Percentiles rank a stretch among this genome's conserved stretches.
Evolutionary conservation across 768 basidiomycete species (phyloP).

Genomic region (Strobilomyces dryophilus): DNA sequence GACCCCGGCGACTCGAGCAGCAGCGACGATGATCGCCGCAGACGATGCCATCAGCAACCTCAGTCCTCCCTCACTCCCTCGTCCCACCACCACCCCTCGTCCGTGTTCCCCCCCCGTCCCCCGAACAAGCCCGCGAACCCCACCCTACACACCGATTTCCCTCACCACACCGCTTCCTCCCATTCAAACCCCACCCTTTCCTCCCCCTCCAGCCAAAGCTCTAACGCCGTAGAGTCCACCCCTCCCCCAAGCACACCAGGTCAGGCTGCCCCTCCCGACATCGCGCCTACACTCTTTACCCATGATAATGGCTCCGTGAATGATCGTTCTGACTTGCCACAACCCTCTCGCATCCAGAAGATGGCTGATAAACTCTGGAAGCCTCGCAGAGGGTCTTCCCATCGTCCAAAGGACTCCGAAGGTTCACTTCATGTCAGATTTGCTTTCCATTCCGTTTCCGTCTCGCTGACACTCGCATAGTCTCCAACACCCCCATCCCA

Average conservation of each 20-base stretch:
- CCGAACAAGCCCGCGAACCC: conserved; percentile 17
- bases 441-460: background rate
- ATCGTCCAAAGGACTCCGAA: conserved; percentile 26
- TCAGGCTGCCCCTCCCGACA: conserved; percentile 40
- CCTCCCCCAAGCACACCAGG: conserved; percentile 68
- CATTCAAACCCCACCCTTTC: conserved; percentile 55
- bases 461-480: conserved; percentile 19
- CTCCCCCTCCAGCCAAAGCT: conserved; percentile 67
- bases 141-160: conserved; percentile 37
- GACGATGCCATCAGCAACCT: conserved; percentile 10
- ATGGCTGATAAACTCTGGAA: conserved; percentile 26
- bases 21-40: conserved; percentile 34
- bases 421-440: conserved; percentile 23
- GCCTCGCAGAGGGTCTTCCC: conserved; percentile 27
- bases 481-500: conserved; percentile 29
- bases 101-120: conserved; percentile 21
- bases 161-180: conserved; percentile 33
- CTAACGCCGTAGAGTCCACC: conserved; percentile 59
- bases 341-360: conserved; percentile 31
- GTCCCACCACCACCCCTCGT: conserved; percentile 22
- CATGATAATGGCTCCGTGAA: conserved; percentile 33
- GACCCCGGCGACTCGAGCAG: conserved; percentile 44
- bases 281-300: conserved; percentile 36
- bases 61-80: conserved; percentile 24
- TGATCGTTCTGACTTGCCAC: conserved; percentile 29